Evolutionary conservation across 2,329 filamentous ascomycete genomes (phyloP), one percentile per base, ranked within the genome.

Genomic region (Nothophoma quercina): DNA sequence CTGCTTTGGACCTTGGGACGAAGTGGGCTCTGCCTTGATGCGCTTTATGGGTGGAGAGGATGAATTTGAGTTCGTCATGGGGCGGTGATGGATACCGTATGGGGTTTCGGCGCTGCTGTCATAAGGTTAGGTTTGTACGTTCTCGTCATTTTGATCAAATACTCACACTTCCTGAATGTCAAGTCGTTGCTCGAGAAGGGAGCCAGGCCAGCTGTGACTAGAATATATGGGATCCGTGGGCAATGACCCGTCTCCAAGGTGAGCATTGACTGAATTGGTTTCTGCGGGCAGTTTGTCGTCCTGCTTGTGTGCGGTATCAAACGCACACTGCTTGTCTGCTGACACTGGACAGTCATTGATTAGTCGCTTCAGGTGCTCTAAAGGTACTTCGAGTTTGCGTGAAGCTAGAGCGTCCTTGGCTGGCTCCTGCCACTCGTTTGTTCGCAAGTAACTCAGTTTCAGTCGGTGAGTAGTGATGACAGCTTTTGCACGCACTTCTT

Each of bases 21-120:
- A n/a, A 1, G 5, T 18, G 2, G 36, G 34, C 8, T 41, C 21
- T 19, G 15, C 22, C 26, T 42, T 47, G 10, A 25, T 5, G 3
- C 36, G 43, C n/a, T 52, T 52, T 19, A 25, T 10, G 3, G 48
- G 48, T 18, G 41, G 34, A 5, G 41, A 33, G 2, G 21, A 9
- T 22, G 13, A 21, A 5, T 15, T 16, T 10, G 36, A 25, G 7
- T 26, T 26, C 6, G 25, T 29, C 7, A 16, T 36, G 7, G 29
- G 19, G 19, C 30, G 40, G n/a, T 21, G n/a, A 18, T 43, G 40
- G 8, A 21, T 3, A 4, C 35, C 22, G 26, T 7, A 16, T 12
- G 3, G 16, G 35, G 13, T 39, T 18, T 21, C 6, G 5, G 1
- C 16, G 2, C 12, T 39, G 8, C 35, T 39, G n/a, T 5, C 8